Conservation (phyloP, 495 filamentous ascomycete species). For the Tuber borchii region DNA sequence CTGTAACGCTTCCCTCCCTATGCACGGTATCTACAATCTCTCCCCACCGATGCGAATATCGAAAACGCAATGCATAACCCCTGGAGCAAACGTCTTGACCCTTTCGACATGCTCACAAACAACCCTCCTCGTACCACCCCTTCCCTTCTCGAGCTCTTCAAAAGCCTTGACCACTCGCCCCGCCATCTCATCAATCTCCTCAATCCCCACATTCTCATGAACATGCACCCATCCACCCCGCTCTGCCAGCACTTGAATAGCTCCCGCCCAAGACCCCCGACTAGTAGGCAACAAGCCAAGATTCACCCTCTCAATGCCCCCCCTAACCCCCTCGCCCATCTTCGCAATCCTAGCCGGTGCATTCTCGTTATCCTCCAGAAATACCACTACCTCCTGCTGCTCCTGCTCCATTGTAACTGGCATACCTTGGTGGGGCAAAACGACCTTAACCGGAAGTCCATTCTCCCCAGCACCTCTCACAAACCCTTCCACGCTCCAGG, state of each 20-base stretch:
- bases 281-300: conserved; percentile 72
- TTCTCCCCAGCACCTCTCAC: conserved; percentile 62
- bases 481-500: conserved; percentile 79
- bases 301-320: conserved; percentile 62
- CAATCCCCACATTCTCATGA: conserved; percentile 73
- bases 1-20: conserved; percentile 22
- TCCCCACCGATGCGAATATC: conserved; percentile 56
- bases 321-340: conserved; percentile 36
- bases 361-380: conserved; percentile 60
- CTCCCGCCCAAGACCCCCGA: conserved; percentile 56
- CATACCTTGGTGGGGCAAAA: conserved; percentile 42
- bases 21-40: conserved; percentile 8
- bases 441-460: conserved; percentile 54
- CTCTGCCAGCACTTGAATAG: conserved; percentile 51
- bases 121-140: conserved; percentile 32
- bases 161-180: conserved; percentile 18
- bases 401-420: conserved; percentile 37
- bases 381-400: conserved; percentile 52
- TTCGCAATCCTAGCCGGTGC: conserved; percentile 49
- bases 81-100: conserved; percentile 90
- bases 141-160: conserved; percentile 9
- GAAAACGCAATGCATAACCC: conserved; percentile 80
- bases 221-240: conserved; percentile 66
- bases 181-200: conserved; percentile 47
- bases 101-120: conserved; percentile 64